A percentile compares a stretch with the other conserved stretches of the same genome.
Conservation (phyloP, 202 grass and related monocot species). For the Elaeis oleifera region DNA sequence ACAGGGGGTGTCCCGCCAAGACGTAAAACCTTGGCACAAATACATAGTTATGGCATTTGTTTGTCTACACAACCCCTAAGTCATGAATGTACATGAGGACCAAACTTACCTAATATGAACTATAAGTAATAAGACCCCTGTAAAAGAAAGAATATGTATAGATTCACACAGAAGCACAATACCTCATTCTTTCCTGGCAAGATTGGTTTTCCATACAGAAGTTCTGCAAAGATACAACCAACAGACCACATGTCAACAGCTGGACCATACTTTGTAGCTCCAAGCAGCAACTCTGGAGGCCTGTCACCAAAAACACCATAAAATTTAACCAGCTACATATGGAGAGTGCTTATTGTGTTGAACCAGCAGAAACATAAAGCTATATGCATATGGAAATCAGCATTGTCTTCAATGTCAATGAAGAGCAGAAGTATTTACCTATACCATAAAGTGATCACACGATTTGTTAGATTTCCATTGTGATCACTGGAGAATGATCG, state of each 20-base stretch:
- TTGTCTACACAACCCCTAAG: no score
- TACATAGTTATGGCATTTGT: no score
- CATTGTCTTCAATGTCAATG: no score
- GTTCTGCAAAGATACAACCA: slow-evolving; percentile 89
- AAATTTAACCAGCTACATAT: neutral
- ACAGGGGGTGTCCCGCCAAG: no score
- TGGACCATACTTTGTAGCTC: slow-evolving; percentile 74
- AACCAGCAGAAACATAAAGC: neutral
- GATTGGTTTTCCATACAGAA: slow-evolving; percentile 72
- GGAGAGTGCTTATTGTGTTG: neutral
- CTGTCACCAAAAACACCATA: slow-evolving; percentile 34
- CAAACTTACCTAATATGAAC: no score
- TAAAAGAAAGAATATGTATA: neutral
- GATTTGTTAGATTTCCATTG: slow-evolving; percentile 68
- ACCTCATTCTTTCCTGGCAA: slow-evolving; percentile 82
- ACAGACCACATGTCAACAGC: slow-evolving; percentile 94
- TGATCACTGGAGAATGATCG: slow-evolving; percentile 65
- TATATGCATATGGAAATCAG: no score
- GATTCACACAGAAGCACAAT: slow-evolving; percentile 24
- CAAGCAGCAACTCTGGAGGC: slow-evolving; percentile 82
- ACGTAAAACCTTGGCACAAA: no score
- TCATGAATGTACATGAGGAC: no score
- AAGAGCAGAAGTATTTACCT: slow-evolving; percentile 31
- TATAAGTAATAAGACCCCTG: no score
- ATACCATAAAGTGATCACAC: slow-evolving; percentile 88